Conservation (phyloP, 345 rosid species). For the Abelmoschus esculentus region DNA sequence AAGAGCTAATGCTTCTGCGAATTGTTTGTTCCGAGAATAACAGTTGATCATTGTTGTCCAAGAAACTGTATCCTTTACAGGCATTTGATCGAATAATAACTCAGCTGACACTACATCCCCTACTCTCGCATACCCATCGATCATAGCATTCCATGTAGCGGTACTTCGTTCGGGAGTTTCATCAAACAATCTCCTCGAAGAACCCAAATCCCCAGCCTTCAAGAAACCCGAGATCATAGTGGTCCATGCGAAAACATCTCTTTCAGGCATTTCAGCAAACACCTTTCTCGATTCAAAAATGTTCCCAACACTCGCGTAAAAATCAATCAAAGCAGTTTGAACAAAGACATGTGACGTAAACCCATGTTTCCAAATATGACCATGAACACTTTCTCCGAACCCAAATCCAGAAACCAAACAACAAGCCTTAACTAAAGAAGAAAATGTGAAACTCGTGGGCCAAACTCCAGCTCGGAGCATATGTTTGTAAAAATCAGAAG, state of each 20-base stretch:
- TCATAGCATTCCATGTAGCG: conserved; percentile 63
- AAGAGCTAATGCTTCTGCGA: conserved; percentile 43
- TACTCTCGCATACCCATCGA: conserved; percentile 56
- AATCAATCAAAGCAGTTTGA: conserved; percentile 59
- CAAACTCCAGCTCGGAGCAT: conserved; percentile 47
- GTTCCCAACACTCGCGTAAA: conserved; percentile 39
- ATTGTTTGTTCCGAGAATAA: conserved; percentile 52
- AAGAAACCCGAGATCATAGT: conserved; percentile 43
- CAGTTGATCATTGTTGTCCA: conserved; percentile 84
- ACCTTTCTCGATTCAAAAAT: conserved; percentile 38
- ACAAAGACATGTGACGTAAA: conserved; percentile 49
- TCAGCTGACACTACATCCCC: conserved; percentile 44
- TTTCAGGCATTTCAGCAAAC: conserved; percentile 70
- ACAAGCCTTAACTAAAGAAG: conserved; percentile 62
- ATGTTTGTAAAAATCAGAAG: conserved; percentile 28
- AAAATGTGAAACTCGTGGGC: conserved; percentile 60
- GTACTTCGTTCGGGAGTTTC: conserved; percentile 46
- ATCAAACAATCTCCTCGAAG: conserved; percentile 44
- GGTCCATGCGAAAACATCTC: conserved; percentile 55
- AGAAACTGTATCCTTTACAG: conserved; percentile 48
- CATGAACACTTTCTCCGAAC: conserved; percentile 50
- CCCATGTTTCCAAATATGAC: conserved; percentile 54
- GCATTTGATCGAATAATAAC: conserved; percentile 52
- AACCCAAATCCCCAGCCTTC: conserved; percentile 32
- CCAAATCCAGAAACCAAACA: conserved; percentile 17